Percentiles rank a stretch among this genome's conserved stretches.
Conservation (phyloP, 208 protist genomes). For the Crithidia fasciculata region DNA sequence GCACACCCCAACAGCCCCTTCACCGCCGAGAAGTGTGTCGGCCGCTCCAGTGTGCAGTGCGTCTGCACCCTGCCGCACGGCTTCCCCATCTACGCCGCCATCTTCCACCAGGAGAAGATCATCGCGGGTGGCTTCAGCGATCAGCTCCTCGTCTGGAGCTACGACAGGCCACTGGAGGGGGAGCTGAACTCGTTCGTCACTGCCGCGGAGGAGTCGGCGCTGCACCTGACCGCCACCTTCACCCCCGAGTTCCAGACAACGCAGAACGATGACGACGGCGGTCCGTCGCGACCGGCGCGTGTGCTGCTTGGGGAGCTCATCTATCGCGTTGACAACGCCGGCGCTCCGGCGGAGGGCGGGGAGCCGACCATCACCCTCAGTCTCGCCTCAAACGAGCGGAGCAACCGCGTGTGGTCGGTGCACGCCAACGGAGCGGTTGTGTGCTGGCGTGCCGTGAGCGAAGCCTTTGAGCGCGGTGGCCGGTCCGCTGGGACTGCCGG, state of each 20-base stretch:
- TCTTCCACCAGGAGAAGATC: constrained; percentile 79
- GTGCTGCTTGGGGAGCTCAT: constrained; percentile 37
- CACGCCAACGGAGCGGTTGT: constrained; percentile 60
- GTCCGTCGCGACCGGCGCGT: not conserved
- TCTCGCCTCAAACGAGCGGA: constrained; percentile 55
- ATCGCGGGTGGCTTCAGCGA: constrained; percentile 78
- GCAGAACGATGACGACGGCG: not conserved
- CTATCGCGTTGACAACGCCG: constrained; percentile 28
- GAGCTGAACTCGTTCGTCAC: constrained; percentile 11
- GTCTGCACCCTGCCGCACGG: constrained; percentile 64
- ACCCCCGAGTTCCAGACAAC: constrained; percentile 15
- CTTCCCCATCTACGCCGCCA: constrained; percentile 71
- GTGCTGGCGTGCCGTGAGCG: constrained; percentile 68
- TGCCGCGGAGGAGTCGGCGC: constrained; percentile 5
- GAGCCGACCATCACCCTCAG: constrained; percentile 47
- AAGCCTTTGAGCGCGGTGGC: constrained; percentile 9
- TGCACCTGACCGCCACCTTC: constrained; percentile 42
- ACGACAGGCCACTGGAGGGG: constrained; percentile 25
- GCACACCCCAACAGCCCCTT: constrained; percentile 5
- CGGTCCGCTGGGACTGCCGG: not conserved
- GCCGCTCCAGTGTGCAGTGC: constrained; percentile 20
- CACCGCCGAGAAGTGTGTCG: constrained; percentile 1
- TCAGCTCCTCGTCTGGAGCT: constrained; percentile 65
- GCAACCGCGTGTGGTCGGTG: constrained; percentile 77
- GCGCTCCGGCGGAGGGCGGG: constrained; percentile 7